Evolutionary conservation across 495 filamentous ascomycete species (phyloP).

Genomic region (Saxophila tyrrhenica): DNA sequence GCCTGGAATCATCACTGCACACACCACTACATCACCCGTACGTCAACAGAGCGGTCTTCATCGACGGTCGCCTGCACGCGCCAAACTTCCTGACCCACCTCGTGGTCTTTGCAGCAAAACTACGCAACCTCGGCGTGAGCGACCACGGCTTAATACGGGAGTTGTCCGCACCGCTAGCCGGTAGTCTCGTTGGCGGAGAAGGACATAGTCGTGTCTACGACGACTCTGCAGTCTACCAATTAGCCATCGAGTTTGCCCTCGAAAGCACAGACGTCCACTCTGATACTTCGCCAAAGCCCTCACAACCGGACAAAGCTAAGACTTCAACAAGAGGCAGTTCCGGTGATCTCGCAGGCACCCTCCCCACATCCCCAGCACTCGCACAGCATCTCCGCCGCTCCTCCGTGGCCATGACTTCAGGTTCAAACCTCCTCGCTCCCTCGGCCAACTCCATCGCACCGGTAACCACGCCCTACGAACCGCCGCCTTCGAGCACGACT

Average conservation of each 20-base stretch:
- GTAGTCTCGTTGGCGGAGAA: slow-evolving; percentile 82
- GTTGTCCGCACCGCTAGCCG: slow-evolving; percentile 75
- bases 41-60: slow-evolving; percentile 85
- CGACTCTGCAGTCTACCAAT: slow-evolving; percentile 74
- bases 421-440: neutral
- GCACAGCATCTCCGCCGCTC: slow-evolving; percentile 10
- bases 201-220: slow-evolving; percentile 92
- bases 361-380: neutral
- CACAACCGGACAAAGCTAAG: neutral
- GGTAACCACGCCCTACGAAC: slow-evolving; percentile 21
- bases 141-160: slow-evolving; percentile 93
- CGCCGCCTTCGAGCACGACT: neutral
- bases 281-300: neutral
- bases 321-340: neutral
- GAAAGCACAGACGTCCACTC: slow-evolving; percentile 51
- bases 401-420: neutral
- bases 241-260: slow-evolving; percentile 74
- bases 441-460: slow-evolving; percentile 13
- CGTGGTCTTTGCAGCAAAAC: slow-evolving; percentile 83
- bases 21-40: slow-evolving; percentile 76
- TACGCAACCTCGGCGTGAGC: slow-evolving; percentile 81
- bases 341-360: neutral
- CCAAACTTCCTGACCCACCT: slow-evolving; percentile 89
- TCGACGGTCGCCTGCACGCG: slow-evolving; percentile 84
- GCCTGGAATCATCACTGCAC: slow-evolving; percentile 81